These are phyloP conservation scores for Hemileia vastatrix DNA, from an alignment of 1,284 basidiomycete genomes.

Conservation along the genomic window DNA sequence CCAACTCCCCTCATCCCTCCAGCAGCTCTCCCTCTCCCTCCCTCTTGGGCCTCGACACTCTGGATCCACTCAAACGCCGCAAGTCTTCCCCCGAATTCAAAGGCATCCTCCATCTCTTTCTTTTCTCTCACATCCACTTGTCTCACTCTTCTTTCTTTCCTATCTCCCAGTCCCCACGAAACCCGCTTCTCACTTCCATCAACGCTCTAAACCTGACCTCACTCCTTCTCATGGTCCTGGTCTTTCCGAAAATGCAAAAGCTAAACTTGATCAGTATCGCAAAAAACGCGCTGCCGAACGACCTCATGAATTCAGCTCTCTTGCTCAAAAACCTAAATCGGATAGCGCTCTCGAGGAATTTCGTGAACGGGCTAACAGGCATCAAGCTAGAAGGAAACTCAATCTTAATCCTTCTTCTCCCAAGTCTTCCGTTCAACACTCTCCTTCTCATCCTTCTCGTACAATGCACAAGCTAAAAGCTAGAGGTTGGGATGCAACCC, in stretches of 20 bases:
- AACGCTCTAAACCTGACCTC: conserved; percentile 68
- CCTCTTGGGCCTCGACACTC: too few relatives aligned
- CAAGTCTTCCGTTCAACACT: too few relatives aligned
- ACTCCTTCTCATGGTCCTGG: conserved; percentile 90
- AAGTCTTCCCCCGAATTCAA: too few relatives aligned
- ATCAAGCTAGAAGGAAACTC: conserved; percentile 24
- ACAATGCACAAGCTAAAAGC: conserved; percentile 25
- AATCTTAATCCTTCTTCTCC: too few relatives aligned
- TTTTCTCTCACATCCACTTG: too few relatives aligned
- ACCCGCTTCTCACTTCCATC: conserved; percentile 44
- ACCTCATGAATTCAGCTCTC: conserved; percentile 23
- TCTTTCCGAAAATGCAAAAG: conserved; percentile 62
- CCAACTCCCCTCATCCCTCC: too few relatives aligned
- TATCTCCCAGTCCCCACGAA: conserved; percentile 24
- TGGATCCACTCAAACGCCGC: too few relatives aligned
- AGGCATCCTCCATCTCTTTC: too few relatives aligned
- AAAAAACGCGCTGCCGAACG: conserved; percentile 31
- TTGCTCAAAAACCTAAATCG: conserved; percentile 7
- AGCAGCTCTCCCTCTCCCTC: too few relatives aligned
- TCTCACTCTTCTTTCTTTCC: too few relatives aligned
- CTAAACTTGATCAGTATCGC: conserved; percentile 64
- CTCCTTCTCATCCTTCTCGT: conserved; percentile 1
- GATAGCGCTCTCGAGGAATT: conserved; percentile 32
- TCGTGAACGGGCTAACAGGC: conserved; percentile 35
- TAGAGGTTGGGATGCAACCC: conserved; percentile 30